Conservation (phyloP, 176 grass and related monocot species). For the Pharus latifolius region DNA sequence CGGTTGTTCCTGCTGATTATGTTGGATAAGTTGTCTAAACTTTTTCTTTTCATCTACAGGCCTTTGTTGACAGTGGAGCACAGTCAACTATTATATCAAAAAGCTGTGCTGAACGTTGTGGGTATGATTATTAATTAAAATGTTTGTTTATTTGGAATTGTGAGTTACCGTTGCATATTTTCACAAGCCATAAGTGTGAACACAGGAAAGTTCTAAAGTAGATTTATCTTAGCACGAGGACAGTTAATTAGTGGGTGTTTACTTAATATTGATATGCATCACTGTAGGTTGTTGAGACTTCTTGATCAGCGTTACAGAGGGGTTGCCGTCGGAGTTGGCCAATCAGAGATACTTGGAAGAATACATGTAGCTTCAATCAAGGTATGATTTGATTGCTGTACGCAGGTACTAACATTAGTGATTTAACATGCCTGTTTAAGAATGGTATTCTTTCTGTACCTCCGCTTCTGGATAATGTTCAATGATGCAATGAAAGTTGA, state of each 20-base stretch:
- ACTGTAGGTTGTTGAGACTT: constrained; percentile 75
- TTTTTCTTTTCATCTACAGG: constrained; percentile 43
- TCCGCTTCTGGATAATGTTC: not conserved
- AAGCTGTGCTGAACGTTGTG: constrained; percentile 87
- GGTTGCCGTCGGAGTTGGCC: constrained; percentile 89
- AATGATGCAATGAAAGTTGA: no score
- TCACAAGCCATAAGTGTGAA: no score
- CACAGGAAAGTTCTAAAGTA: no score
- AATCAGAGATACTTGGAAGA: constrained; percentile 91
- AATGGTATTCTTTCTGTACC: not conserved
- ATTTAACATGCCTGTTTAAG: not conserved
- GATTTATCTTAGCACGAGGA: no score
- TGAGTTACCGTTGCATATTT: no score
- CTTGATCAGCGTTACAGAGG: constrained; percentile 86
- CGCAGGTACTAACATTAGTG: not conserved
- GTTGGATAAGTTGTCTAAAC: constrained; percentile 8
- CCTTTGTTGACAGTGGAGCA: constrained; percentile 96
- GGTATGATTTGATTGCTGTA: constrained; percentile 32
- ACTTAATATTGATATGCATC: no score
- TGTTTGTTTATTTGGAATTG: not conserved
- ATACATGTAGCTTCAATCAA: constrained; percentile 98
- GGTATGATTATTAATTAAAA: constrained; percentile 43
- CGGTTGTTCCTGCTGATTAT: not conserved
- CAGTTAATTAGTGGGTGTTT: no score
- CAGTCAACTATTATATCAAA: constrained; percentile 99